Evolutionary conservation across 257 asterid genomes (phyloP).

Genomic region (Osmanthus fragrans): DNA sequence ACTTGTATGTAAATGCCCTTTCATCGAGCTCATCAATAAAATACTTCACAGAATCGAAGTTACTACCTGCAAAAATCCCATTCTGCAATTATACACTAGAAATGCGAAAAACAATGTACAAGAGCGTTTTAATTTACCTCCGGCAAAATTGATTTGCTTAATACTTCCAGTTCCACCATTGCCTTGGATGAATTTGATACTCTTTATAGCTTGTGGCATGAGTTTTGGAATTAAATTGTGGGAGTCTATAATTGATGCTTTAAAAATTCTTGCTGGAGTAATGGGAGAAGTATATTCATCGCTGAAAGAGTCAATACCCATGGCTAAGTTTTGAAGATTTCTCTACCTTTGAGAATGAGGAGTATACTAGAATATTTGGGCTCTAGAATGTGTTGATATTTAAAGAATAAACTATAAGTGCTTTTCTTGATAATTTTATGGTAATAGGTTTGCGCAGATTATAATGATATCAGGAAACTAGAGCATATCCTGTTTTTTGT

Average conservation of each 20-base stretch:
- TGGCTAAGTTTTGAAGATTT: not conserved
- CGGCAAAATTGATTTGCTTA: slow-evolving; percentile 49
- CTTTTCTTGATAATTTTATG: no score
- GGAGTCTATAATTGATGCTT: slow-evolving; percentile 44
- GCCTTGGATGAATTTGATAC: slow-evolving; percentile 39
- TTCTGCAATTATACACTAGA: not conserved
- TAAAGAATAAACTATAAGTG: no score
- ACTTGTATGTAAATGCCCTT: slow-evolving; percentile 28
- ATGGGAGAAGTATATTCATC: slow-evolving; percentile 42
- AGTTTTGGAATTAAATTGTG: slow-evolving; percentile 49
- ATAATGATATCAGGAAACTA: not conserved
- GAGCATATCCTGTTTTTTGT: no score
- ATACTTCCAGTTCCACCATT: slow-evolving; percentile 48
- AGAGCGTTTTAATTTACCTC: slow-evolving; percentile 18
- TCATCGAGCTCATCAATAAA: slow-evolving; percentile 32
- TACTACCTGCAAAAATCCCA: slow-evolving; percentile 25
- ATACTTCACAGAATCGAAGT: slow-evolving; percentile 34
- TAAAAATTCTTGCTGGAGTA: slow-evolving; percentile 41
- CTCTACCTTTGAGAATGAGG: no score
- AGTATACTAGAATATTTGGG: not conserved
- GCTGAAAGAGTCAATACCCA: slow-evolving; percentile 37
- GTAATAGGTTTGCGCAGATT: not conserved
- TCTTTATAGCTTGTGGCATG: slow-evolving; percentile 46
- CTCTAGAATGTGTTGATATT: not conserved
- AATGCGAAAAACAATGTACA: not conserved